phyloP scores from a whole-genome alignment of 257 asterid genomes.

The Scutellaria minor region DNA sequence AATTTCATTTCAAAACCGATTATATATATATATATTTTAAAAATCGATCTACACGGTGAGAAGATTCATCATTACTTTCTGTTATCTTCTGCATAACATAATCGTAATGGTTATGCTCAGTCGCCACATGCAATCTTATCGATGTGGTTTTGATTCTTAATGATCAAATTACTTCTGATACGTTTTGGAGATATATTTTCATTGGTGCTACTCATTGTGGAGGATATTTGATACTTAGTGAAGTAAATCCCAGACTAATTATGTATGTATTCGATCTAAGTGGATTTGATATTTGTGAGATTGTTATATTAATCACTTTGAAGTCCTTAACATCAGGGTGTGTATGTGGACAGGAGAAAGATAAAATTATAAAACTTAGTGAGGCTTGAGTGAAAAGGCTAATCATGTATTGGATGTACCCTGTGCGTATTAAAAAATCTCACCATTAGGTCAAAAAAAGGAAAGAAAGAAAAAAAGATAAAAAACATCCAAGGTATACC shows the following conservation, averaged over 20 bases:
- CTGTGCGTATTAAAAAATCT: background rate
- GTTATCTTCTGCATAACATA: too few relatives aligned
- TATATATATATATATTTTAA: too few relatives aligned
- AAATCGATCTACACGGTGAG: too few relatives aligned
- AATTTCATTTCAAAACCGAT: background rate
- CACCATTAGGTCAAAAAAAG: background rate
- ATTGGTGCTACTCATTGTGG: background rate
- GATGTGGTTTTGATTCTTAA: constrained; percentile 13
- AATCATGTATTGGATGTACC: constrained; percentile 2
- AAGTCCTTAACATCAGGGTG: background rate
- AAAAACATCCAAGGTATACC: constrained; percentile 21
- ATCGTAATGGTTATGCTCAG: background rate
- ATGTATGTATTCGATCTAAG: background rate
- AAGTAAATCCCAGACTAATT: constrained; percentile 6
- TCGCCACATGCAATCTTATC: background rate
- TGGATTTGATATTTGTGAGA: background rate
- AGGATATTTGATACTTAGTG: background rate
- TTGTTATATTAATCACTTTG: background rate
- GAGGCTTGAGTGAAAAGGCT: background rate
- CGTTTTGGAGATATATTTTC: too few relatives aligned
- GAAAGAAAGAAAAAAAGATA: too few relatives aligned
- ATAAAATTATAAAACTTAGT: background rate
- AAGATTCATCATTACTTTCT: too few relatives aligned
- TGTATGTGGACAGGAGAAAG: background rate
- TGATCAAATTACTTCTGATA: background rate